Percentiles rank a stretch among this genome's conserved stretches.
Conservation (phyloP, 495 filamentous ascomycete genomes). For the Hypoxylon lienhwacheense region DNA sequence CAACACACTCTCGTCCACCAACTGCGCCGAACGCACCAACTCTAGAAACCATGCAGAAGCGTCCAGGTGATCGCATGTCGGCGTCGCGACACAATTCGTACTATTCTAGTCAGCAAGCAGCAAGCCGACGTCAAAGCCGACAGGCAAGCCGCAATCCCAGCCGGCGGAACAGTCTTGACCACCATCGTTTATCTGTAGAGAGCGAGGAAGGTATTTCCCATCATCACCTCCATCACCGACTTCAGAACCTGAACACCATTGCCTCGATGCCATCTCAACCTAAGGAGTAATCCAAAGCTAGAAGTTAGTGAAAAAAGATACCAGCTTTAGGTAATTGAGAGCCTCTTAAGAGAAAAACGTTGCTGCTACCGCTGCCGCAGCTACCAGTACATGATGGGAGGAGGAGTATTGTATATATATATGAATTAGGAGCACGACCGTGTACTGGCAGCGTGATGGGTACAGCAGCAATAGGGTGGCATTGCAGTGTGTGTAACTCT, state of each 20-base stretch:
- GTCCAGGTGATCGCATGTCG: slow-evolving; percentile 32
- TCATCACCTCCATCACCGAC: slow-evolving; percentile 23
- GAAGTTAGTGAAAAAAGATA: no score
- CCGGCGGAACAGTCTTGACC: slow-evolving; percentile 28
- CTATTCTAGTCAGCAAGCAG: slow-evolving; percentile 33
- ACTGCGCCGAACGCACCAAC: slow-evolving; percentile 18
- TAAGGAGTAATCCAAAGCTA: no score
- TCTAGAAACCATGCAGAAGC: slow-evolving; percentile 24
- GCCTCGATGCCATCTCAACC: slow-evolving; percentile 19
- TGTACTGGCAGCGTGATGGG: background rate
- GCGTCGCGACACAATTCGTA: slow-evolving; percentile 34
- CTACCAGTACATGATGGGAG: no score
- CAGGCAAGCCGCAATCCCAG: slow-evolving; percentile 35
- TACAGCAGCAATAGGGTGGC: background rate
- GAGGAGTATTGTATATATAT: slow-evolving; percentile 14
- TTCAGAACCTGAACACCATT: slow-evolving; percentile 33
- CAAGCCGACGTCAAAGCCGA: slow-evolving; percentile 33
- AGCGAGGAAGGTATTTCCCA: slow-evolving; percentile 26
- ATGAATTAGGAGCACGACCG: slow-evolving; percentile 1
- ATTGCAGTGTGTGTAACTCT: background rate
- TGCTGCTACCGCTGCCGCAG: background rate
- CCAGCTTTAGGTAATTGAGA: no score
- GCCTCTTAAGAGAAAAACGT: no score
- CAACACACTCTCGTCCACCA: slow-evolving; percentile 13
- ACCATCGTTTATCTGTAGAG: slow-evolving; percentile 15